These are phyloP conservation scores for Colletotrichum graminicola DNA, from an alignment of 2,329 filamentous ascomycete species.

Conservation along the genomic window DNA sequence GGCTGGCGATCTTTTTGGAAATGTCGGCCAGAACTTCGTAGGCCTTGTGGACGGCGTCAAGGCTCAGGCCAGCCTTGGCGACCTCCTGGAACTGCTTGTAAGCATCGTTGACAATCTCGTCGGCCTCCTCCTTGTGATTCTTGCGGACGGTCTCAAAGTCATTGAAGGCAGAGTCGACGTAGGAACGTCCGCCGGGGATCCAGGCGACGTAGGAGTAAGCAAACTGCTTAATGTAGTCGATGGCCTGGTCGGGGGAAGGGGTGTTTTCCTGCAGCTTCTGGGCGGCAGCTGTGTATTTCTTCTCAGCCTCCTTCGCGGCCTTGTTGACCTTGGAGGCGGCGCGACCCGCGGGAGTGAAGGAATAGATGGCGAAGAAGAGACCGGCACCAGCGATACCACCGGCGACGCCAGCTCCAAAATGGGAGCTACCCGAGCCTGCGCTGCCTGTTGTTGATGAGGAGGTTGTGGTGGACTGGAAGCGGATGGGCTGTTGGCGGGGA, in stretches of 20 bases:
- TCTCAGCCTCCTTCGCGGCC: slow-evolving; percentile 66
- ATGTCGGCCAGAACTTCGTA: slow-evolving; percentile 74
- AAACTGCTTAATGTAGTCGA: slow-evolving; percentile 74
- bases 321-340: slow-evolving; percentile 59
- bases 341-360: slow-evolving; percentile 58
- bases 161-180: slow-evolving; percentile 77
- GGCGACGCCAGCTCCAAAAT: slow-evolving; percentile 56
- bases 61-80: slow-evolving; percentile 69
- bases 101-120: slow-evolving; percentile 74
- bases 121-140: slow-evolving; percentile 77
- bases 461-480: slow-evolving; percentile 57
- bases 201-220: slow-evolving; percentile 77
- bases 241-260: slow-evolving; percentile 75
- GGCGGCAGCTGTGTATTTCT: slow-evolving; percentile 70
- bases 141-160: slow-evolving; percentile 76
- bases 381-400: slow-evolving; percentile 59
- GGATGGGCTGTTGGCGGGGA: slow-evolving; percentile 48
- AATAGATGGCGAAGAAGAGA: slow-evolving; percentile 58
- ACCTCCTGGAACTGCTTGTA: slow-evolving; percentile 76
- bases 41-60: slow-evolving; percentile 71
- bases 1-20: slow-evolving; percentile 67
- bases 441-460: slow-evolving; percentile 46
- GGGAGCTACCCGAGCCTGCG: slow-evolving; percentile 46
- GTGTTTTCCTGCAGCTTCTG: slow-evolving; percentile 72
- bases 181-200: slow-evolving; percentile 77